Evolutionary conservation across 768 basidiomycete species (phyloP), one percentile per base, ranked within the genome.

Genomic region (Termitomyces sp.): DNA sequence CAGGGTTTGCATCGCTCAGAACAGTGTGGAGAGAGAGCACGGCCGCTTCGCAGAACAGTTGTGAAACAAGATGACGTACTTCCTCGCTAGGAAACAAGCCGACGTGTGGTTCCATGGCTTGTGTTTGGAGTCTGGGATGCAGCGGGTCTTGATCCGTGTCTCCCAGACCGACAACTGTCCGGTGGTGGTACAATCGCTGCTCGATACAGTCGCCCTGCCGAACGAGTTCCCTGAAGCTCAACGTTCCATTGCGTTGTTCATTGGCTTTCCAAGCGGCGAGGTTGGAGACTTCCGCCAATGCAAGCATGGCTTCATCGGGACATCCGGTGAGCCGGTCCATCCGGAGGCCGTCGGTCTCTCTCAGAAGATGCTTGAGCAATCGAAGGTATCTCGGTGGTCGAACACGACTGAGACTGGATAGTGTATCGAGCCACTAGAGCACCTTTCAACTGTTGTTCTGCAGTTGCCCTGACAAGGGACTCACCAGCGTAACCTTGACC

Each of bases 251-350:
- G 53, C 77, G 80, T 56, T 78, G 73, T 67, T 91, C 84, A 50
- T 77, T 75, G 24, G 75, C 69, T 70, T 91, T 92, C 90, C 91
- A 92, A 63, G 84, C 80, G 5, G 87, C 82, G 32, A 93, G 79
- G 7, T 79, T 77, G n/a, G 86, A 84, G 22, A 82, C 78, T 66
- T 92, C 89, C 24, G 85, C 89, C 59, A 92, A 80, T 38, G 84
- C 87, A 59, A 92, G 80, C 67, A 92, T 71, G 9, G 83, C 86
- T 64, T 87, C 87, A 64, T 93, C 88, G 2, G 90, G 85, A 73
- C 90, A 92, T 30, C 90, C 90, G 24, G 82, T 86, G 59, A 92
- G 70, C 47, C 73, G 70, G 61, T 89, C 87, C 80, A 92, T 85
- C 50, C 79, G 72, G 49, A 77, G 66, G 58, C 67, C 62, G 22